Conservation (phyloP, 2,329 filamentous ascomycete genomes). For the Botrytis fabae region DNA sequence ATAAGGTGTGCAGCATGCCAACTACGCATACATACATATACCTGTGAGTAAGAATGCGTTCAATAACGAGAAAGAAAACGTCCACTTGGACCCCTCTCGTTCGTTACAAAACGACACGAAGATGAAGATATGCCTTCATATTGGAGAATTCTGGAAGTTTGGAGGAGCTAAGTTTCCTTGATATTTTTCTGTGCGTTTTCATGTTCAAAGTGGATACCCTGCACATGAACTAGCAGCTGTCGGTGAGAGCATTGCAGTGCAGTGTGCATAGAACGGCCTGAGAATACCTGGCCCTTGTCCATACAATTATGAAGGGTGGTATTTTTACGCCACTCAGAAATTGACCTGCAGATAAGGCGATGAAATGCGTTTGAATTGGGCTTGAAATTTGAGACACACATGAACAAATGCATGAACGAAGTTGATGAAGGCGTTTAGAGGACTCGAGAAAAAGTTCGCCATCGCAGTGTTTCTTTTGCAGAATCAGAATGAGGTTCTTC, state of each 20-base stretch:
- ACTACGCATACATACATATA: background rate
- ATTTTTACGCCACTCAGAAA: background rate
- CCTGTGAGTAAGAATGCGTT: background rate
- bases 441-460: background rate
- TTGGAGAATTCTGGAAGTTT: slow-evolving; percentile 5
- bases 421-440: background rate
- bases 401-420: slow-evolving; percentile 6
- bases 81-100: slow-evolving; percentile 13
- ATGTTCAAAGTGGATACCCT: background rate
- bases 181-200: background rate
- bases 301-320: background rate
- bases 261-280: slow-evolving; percentile 2
- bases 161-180: background rate
- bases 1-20: background rate
- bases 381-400: background rate
- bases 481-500: background rate
- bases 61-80: background rate
- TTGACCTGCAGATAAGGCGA: slow-evolving; percentile 6
- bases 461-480: background rate
- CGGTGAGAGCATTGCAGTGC: slow-evolving; percentile 7
- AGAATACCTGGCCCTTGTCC: background rate
- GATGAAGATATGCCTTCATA: background rate
- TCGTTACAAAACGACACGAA: background rate
- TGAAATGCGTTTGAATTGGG: background rate
- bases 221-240: background rate